phyloP scores from a whole-genome alignment of 805 yeast genomes.

The Ogataea ramenticola region DNA sequence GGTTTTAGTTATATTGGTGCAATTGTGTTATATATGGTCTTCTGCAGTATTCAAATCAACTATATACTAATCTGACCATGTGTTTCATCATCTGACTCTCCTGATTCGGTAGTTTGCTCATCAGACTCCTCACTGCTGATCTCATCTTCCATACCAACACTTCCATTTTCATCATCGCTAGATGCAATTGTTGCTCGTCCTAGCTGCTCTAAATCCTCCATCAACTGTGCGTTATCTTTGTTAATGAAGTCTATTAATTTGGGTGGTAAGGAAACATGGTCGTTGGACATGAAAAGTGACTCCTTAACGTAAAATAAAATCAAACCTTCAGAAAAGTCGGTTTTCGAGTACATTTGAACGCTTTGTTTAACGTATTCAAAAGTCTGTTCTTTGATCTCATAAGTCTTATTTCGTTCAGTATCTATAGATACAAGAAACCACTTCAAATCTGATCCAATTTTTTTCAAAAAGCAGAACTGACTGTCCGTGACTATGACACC shows the following conservation, averaged over 20 bases:
- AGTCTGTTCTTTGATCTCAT: conserved; percentile 8
- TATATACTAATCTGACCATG: too few species aligned
- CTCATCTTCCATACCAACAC: conserved; percentile 1
- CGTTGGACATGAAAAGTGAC: conserved; percentile 13
- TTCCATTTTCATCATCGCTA: not conserved
- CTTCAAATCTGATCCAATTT: conserved; percentile 3
- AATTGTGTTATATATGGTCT: too few species aligned
- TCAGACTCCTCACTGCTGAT: conserved; percentile 6
- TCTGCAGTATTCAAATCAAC: too few species aligned
- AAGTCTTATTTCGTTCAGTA: conserved; percentile 17
- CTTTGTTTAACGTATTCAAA: conserved; percentile 21
- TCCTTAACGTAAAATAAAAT: conserved; percentile 27
- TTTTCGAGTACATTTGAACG: conserved; percentile 13
- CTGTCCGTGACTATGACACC: conserved; percentile 29
- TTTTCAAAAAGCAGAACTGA: conserved; percentile 24
- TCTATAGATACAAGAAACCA: conserved; percentile 28
- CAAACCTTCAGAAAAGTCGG: conserved; percentile 23
- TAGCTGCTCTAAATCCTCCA: conserved; percentile 9
- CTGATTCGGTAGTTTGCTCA: conserved; percentile 4
- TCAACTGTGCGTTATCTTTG: conserved; percentile 22
- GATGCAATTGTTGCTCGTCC: not conserved
- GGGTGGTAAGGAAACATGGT: conserved; percentile 11
- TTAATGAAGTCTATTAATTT: conserved; percentile 23
- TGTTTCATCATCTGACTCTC: conserved; percentile 2
- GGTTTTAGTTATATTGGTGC: too few species aligned